These are phyloP conservation scores for Dillenia suffruticosa DNA, from an alignment of 164 flowering plant genomes.

Conservation along the genomic window DNA sequence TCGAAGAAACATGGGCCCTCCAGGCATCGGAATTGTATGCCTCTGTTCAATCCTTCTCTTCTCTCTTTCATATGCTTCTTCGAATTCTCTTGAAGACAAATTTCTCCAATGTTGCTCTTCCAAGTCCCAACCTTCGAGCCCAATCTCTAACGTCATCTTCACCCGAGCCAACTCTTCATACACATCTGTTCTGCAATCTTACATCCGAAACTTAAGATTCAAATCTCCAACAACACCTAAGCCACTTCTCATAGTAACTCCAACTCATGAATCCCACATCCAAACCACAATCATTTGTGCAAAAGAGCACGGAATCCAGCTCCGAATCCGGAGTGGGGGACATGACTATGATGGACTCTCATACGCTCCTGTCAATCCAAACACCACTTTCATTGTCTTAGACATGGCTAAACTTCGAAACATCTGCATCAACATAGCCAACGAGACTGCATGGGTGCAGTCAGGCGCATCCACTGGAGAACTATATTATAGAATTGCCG, in stretches of 20 bases:
- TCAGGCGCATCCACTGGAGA: slow-evolving; percentile 40
- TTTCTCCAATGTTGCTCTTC: neutral
- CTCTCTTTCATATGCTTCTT: neutral
- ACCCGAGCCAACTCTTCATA: neutral
- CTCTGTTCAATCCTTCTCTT: neutral
- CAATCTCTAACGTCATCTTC: neutral
- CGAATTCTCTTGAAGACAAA: neutral
- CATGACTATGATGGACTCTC: neutral
- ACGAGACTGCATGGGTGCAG: slow-evolving; percentile 33
- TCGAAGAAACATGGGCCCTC: neutral
- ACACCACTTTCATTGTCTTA: neutral
- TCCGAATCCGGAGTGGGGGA: neutral
- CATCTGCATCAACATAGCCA: neutral
- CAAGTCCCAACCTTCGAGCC: neutral
- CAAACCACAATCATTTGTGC: neutral
- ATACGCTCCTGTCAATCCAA: neutral
- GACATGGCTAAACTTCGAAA: neutral
- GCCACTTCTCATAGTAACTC: neutral
- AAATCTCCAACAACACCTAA: neutral
- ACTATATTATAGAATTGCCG: slow-evolving; percentile 28
- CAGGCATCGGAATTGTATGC: neutral
- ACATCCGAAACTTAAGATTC: neutral
- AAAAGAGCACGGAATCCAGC: neutral
- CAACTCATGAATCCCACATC: neutral
- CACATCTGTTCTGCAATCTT: neutral